Conservation (phyloP, 352 stramenopile genomes). For the Sclerospora graminicola region DNA sequence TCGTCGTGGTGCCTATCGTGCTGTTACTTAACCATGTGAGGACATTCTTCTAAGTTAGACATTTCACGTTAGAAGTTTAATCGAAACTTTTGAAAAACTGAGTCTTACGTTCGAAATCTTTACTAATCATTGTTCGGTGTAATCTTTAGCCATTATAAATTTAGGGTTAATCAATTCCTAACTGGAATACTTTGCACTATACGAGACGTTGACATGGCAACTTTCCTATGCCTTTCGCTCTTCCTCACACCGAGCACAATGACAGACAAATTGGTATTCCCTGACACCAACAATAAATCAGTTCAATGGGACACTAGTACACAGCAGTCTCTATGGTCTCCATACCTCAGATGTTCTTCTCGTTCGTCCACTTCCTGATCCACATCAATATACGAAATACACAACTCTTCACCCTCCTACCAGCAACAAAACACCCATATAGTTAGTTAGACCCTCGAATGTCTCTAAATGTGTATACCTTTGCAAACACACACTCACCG, state of each 20-base stretch:
- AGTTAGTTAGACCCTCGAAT: neutral
- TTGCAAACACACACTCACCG: constrained; percentile 21
- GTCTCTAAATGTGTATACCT: neutral
- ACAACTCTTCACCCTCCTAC: constrained; percentile 87
- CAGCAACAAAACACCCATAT: neutral
- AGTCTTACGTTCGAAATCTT: too few species aligned
- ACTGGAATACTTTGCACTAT: too few species aligned
- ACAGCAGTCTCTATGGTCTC: too few species aligned
- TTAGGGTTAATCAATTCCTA: too few species aligned
- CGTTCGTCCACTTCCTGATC: constrained; percentile 70
- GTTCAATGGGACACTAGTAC: too few species aligned
- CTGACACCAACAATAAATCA: too few species aligned
- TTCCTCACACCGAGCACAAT: constrained; percentile 52
- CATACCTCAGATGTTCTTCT: constrained; percentile 60
- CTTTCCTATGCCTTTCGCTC: constrained; percentile 52
- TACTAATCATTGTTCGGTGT: too few species aligned
- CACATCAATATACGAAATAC: constrained; percentile 93
- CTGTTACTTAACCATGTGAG: constrained; percentile 22
- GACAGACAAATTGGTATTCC: constrained; percentile 76
- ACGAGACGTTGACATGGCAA: too few species aligned
- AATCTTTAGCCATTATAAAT: too few species aligned
- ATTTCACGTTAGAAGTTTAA: too few species aligned
- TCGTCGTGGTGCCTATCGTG: constrained; percentile 29
- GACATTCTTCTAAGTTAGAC: too few species aligned
- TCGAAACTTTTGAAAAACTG: too few species aligned